Base-by-base conservation (phyloP, 2,329 filamentous ascomycete genomes). In the Fusarium sp. region DNA sequence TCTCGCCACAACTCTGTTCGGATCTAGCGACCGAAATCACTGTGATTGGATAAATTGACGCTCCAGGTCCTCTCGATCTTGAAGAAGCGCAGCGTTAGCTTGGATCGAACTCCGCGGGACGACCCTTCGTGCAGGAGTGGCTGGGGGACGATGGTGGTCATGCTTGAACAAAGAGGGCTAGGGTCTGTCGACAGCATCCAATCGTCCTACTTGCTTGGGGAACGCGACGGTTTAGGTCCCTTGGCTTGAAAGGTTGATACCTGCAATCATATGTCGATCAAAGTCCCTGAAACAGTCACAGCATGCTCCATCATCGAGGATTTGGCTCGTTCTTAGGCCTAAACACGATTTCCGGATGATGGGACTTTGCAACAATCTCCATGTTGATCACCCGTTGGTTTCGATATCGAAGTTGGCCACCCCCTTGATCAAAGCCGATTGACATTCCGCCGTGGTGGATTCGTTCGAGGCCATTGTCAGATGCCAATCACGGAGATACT, bases 1-100 rank as follows among this genome's bases (percentile, higher is more conserved):
- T 56, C 42, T 68, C 46, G 66, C 63, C 59, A 72, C 61, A 47
- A 41, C 23, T 8, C 54, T 23, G 18, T 45, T 67, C 48, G 45
- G 65, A 73, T 63, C 32, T 43, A 48, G 51, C 42, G 49, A 60
- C 23, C 21, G 48, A 43, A 60, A 25, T 28, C 34, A 3, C 18
- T 69, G 49, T 59, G 27, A 74, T 74, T 74, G 68, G 70, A 4
- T 37, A 32, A 9, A 10, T 56, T 55, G 43, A 27, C 55, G 63
- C 56, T 63, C 23, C 41, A 43, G 47, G 23, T 43, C 45, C 43
- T 51, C 41, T 60, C 72, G 78, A 80, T 78, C 74, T 68, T 42
- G 11, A 59, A 30, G 66, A 76, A 68, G 63, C 71, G 72, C 75
- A 70, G 63, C 46, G 27, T 60, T 79, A 77, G 76, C 62, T 63